Percentiles rank a stretch among this genome's conserved stretches.
Evolutionary conservation across 148 eudicot genomes (phyloP).

Genomic region (Camellia granthamiana): DNA sequence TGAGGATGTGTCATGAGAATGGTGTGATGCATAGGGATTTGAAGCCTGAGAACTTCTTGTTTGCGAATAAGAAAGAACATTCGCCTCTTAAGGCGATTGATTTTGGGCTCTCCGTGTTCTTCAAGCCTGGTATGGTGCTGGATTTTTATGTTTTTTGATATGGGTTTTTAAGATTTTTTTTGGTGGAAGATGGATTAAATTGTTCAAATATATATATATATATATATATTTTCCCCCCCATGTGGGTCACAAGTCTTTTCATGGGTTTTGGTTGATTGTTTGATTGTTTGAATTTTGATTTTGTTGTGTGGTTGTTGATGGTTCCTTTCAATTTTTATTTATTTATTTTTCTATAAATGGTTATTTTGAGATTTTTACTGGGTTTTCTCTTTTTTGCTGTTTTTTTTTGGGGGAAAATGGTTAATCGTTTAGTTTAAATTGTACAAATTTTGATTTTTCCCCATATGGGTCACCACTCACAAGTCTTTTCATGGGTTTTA

Average conservation of each 20-base stretch:
- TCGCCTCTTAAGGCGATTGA: conserved; percentile 76
- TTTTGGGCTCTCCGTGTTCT: conserved; percentile 83
- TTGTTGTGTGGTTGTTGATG: background rate
- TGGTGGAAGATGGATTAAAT: too few species aligned
- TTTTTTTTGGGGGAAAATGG: background rate
- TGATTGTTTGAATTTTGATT: background rate
- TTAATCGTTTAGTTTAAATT: background rate
- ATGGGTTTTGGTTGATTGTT: background rate
- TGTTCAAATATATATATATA: too few species aligned
- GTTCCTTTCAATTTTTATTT: background rate
- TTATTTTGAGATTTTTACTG: background rate
- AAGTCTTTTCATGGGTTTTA: background rate
- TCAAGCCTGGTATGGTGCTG: conserved; percentile 56
- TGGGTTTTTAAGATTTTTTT: too few species aligned
- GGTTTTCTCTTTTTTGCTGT: too few species aligned
- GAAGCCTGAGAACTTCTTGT: conserved; percentile 86
- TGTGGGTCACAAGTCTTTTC: too few species aligned
- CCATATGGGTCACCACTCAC: background rate
- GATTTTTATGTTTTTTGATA: background rate
- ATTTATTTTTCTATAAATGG: background rate
- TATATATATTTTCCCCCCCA: too few species aligned
- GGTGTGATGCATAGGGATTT: conserved; percentile 83
- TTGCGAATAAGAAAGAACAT: conserved; percentile 76
- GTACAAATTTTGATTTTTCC: background rate
- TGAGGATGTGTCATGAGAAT: conserved; percentile 75